These are phyloP conservation scores for Blastomyces parvus DNA, from an alignment of 2,329 filamentous ascomycete genomes.

Conservation along the genomic window DNA sequence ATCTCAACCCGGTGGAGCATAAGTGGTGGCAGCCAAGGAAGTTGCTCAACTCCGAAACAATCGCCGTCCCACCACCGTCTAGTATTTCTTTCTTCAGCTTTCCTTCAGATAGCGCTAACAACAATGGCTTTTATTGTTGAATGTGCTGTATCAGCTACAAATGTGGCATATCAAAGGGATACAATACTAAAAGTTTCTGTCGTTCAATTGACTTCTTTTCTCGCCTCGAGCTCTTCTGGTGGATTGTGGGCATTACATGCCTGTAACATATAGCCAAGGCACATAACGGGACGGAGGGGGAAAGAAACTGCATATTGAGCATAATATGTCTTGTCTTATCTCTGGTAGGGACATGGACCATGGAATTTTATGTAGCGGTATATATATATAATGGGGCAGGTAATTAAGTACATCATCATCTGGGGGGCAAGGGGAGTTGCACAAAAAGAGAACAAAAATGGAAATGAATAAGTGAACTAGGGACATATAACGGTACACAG, in stretches of 20 bases:
- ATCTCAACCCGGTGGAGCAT: neutral
- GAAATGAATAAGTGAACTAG: neutral
- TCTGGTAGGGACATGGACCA: neutral
- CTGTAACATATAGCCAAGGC: neutral
- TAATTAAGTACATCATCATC: slow-evolving; percentile 1
- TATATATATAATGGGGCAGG: neutral
- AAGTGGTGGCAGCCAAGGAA: neutral
- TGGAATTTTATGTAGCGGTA: neutral
- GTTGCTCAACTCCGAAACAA: neutral
- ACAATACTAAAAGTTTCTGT: neutral
- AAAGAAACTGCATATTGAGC: neutral
- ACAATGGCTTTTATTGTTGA: neutral
- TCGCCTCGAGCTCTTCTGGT: neutral
- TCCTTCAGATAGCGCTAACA: neutral
- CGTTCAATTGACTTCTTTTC: neutral
- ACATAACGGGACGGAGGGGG: neutral
- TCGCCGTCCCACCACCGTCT: neutral
- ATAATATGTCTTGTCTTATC: neutral
- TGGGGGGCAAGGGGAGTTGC: neutral
- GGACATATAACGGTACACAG: neutral
- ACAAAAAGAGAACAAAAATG: neutral
- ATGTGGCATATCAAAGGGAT: neutral
- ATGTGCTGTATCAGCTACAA: neutral
- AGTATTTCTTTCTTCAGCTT: neutral
- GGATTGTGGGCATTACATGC: neutral